Evolutionary conservation across 768 basidiomycete genomes (phyloP).

Genomic region (Amanita phalloides): DNA sequence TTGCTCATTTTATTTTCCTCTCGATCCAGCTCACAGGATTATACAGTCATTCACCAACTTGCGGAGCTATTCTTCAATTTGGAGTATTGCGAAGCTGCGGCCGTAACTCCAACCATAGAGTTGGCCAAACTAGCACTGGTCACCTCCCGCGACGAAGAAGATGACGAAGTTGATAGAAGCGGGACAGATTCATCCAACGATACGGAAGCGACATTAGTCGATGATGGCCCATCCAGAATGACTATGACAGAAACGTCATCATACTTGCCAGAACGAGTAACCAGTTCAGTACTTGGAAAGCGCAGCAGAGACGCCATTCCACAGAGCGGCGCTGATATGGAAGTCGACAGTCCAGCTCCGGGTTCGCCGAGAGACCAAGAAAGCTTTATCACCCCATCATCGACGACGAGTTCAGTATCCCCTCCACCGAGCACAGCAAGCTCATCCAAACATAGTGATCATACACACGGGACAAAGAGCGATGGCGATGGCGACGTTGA

Average conservation of each 20-base stretch:
- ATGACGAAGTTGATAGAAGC: conserved; percentile 62
- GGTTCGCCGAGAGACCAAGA: conserved; percentile 26
- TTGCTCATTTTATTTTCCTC: conserved; percentile 13
- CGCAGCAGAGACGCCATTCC: conserved; percentile 40
- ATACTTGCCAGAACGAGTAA: conserved; percentile 24
- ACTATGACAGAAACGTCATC: conserved; percentile 16
- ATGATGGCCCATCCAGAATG: conserved; percentile 44
- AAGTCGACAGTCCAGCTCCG: conserved; percentile 39
- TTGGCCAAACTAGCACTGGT: conserved; percentile 87
- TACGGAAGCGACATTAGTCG: conserved; percentile 82
- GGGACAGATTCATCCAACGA: conserved; percentile 79
- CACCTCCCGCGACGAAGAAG: conserved; percentile 84
- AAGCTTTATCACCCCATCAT: conserved; percentile 21
- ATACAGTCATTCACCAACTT: conserved; percentile 68
- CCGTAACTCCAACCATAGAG: conserved; percentile 78
- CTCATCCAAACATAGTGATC: conserved; percentile 4
- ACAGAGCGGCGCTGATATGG: conserved; percentile 30
- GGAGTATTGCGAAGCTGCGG: conserved; percentile 48
- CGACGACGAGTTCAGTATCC: conserved; percentile 17
- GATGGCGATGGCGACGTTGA: conserved; percentile 24
- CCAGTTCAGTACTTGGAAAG: conserved; percentile 59
- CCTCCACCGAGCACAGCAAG: conserved; percentile 12
- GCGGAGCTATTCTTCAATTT: conserved; percentile 71
- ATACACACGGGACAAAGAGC: neutral
- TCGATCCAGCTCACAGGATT: neutral